These are phyloP conservation scores for Apiospora marii DNA, from an alignment of 2,329 filamentous ascomycete genomes.

Conservation along the genomic window DNA sequence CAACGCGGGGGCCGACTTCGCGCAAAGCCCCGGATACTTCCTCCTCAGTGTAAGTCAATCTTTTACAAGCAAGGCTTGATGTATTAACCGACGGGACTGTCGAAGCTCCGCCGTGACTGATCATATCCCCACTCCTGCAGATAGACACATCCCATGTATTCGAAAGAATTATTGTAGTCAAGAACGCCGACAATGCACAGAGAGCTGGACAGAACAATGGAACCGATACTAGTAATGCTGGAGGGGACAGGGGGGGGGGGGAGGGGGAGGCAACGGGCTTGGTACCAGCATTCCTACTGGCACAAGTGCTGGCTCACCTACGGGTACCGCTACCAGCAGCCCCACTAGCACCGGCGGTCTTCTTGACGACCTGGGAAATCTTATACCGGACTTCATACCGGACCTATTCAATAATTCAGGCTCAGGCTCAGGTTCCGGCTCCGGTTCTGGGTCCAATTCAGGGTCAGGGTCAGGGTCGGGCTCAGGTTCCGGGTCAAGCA, in stretches of 20 bases:
- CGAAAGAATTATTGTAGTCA: slow-evolving; percentile 18
- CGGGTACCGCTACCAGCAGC: not conserved
- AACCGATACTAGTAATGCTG: not conserved
- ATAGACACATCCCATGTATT: slow-evolving; percentile 7
- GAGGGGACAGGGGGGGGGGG: not conserved
- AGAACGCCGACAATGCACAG: not conserved
- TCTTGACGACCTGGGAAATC: not conserved
- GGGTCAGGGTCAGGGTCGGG: not conserved
- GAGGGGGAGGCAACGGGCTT: not conserved
- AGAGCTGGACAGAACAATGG: not conserved
- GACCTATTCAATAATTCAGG: not conserved
- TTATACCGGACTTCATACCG: not conserved
- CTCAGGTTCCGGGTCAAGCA: not conserved
- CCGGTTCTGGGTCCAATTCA: too few relatives aligned
- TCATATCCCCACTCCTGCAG: not conserved
- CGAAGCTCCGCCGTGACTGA: not conserved
- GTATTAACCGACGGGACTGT: not conserved
- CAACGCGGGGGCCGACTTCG: not conserved
- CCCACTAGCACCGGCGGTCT: not conserved
- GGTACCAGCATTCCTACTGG: not conserved
- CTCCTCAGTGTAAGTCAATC: slow-evolving; percentile 1
- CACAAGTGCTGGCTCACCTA: not conserved
- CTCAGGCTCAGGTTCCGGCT: not conserved
- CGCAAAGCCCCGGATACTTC: not conserved
- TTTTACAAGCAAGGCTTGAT: not conserved